Conservation (phyloP, 2,329 filamentous ascomycete genomes). For the Clarireedia homoeocarpa region DNA sequence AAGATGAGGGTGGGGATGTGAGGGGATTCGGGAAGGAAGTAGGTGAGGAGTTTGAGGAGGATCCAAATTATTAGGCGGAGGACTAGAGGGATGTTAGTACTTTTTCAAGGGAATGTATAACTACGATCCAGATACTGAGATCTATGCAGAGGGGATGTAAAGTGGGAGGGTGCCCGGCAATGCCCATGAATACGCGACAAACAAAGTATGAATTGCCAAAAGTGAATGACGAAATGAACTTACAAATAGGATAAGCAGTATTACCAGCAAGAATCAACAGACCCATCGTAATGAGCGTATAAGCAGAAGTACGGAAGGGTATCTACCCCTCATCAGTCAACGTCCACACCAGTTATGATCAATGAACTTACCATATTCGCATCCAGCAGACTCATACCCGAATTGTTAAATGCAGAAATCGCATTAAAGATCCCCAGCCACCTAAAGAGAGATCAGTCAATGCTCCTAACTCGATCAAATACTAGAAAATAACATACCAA, state of each 20-base stretch:
- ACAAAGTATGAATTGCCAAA: neutral
- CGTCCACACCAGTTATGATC: neutral
- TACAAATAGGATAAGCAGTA: slow-evolving; percentile 36
- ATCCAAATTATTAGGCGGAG: slow-evolving; percentile 52
- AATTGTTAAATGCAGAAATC: slow-evolving; percentile 63
- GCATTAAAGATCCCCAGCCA: slow-evolving; percentile 63
- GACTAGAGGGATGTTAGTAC: slow-evolving; percentile 35
- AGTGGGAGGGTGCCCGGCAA: neutral
- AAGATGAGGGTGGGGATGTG: slow-evolving; percentile 38
- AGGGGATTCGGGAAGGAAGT: slow-evolving; percentile 28
- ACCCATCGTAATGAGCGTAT: slow-evolving; percentile 41
- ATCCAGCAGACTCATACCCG: slow-evolving; percentile 61
- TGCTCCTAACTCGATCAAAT: neutral
- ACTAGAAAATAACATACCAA: slow-evolving; percentile 33
- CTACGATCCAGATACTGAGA: neutral
- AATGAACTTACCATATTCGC: slow-evolving; percentile 45
- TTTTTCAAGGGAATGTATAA: neutral
- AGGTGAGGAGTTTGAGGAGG: slow-evolving; percentile 35
- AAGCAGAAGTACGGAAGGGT: slow-evolving; percentile 34
- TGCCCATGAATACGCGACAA: neutral
- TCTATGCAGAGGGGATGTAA: slow-evolving; percentile 42
- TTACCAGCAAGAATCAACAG: slow-evolving; percentile 56
- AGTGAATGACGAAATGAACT: neutral
- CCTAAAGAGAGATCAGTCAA: slow-evolving; percentile 11
- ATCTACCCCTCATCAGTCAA: slow-evolving; percentile 21